Conservation (phyloP, 768 basidiomycete species). For the Termitomyces sp. region DNA sequence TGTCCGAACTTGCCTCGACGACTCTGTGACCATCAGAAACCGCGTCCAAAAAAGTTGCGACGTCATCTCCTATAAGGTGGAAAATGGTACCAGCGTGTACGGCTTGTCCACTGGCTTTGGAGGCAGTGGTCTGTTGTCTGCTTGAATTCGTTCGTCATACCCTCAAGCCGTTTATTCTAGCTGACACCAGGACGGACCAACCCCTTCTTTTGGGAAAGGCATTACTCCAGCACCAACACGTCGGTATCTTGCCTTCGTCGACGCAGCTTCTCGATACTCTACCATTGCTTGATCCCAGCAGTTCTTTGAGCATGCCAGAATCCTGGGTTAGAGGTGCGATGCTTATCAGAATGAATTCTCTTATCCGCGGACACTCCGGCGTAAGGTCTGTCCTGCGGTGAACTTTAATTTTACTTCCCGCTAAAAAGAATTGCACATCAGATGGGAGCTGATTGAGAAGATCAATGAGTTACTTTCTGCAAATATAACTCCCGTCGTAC, state of each 20-base stretch:
- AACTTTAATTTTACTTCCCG: neutral
- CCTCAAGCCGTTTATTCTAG: conserved; percentile 23
- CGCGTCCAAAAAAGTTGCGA: conserved; percentile 58
- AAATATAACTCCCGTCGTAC: conserved; percentile 71
- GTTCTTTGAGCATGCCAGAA: conserved; percentile 74
- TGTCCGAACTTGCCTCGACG: conserved; percentile 25
- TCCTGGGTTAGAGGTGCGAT: conserved; percentile 84
- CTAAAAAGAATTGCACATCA: neutral
- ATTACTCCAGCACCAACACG: conserved; percentile 69
- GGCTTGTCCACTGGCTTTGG: conserved; percentile 80
- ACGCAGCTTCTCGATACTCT: conserved; percentile 38
- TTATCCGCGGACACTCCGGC: conserved; percentile 77
- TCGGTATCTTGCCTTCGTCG: conserved; percentile 58
- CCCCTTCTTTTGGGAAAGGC: conserved; percentile 58
- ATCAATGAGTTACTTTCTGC: conserved; percentile 57
- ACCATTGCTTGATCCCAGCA: conserved; percentile 62
- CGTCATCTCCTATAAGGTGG: conserved; percentile 67
- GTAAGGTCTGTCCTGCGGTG: conserved; percentile 36
- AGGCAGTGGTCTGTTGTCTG: conserved; percentile 49
- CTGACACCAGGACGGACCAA: conserved; percentile 69
- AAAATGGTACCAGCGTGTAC: conserved; percentile 65
- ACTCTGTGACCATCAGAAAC: conserved; percentile 23
- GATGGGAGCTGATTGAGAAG: conserved; percentile 69
- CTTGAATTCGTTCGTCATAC: neutral
- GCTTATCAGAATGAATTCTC: conserved; percentile 73